phyloP scores from a whole-genome alignment of 495 filamentous ascomycete genomes.

The Bacidia rubella region DNA sequence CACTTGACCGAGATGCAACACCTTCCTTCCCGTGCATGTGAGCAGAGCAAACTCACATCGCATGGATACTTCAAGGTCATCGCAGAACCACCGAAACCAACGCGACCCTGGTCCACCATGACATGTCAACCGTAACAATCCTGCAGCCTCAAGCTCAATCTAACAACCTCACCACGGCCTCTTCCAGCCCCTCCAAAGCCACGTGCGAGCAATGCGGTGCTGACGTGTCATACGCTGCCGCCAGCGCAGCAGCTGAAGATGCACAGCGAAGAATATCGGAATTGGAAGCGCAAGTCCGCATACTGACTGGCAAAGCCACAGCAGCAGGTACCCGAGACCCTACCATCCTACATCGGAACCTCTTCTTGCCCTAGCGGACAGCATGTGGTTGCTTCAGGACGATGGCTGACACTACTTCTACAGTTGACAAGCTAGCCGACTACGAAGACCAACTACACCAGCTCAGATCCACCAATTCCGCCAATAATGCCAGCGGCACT shows the following conservation, averaged over 20 bases:
- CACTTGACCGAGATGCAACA: background rate
- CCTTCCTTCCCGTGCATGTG: background rate
- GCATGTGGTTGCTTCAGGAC: too few relatives aligned
- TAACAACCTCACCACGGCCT: slow-evolving; percentile 1
- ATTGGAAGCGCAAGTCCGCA: slow-evolving; percentile 62
- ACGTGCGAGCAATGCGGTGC: slow-evolving; percentile 37
- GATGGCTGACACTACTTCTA: background rate
- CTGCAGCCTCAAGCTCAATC: slow-evolving; percentile 1
- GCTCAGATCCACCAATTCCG: slow-evolving; percentile 37
- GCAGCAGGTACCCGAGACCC: slow-evolving; percentile 46
- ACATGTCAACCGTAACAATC: slow-evolving; percentile 14
- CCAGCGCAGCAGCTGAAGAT: slow-evolving; percentile 23
- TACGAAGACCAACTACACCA: slow-evolving; percentile 82
- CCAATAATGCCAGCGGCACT: slow-evolving; percentile 17
- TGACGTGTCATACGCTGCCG: slow-evolving; percentile 22
- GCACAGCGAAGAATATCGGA: slow-evolving; percentile 63
- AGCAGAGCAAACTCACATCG: background rate
- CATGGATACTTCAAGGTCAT: background rate
- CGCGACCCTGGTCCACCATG: too few relatives aligned
- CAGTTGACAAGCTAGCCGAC: slow-evolving; percentile 71
- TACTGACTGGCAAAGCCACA: slow-evolving; percentile 62
- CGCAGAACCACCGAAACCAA: too few relatives aligned
- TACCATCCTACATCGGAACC: slow-evolving; percentile 11
- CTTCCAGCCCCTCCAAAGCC: slow-evolving; percentile 21
- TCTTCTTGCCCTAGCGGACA: too few relatives aligned